Conservation (phyloP, 164 flowering plant species). For the Dillenia suffruticosa region DNA sequence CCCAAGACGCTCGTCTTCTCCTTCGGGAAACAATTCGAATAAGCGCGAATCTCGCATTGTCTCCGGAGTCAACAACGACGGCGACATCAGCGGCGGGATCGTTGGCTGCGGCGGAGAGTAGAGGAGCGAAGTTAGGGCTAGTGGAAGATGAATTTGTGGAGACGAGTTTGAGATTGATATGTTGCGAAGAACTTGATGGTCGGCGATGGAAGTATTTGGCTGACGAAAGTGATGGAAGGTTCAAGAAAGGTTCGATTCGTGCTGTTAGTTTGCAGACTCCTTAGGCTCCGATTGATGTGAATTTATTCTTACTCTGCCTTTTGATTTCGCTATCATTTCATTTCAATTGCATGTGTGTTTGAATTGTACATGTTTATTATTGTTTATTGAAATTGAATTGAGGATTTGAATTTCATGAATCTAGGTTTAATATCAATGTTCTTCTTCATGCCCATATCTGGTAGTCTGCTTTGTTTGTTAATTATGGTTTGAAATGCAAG, state of each 20-base stretch:
- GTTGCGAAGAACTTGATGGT: conserved; percentile 83
- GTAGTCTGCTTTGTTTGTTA: not conserved
- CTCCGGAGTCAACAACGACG: conserved; percentile 15
- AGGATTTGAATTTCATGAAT: no score
- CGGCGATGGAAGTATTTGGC: conserved; percentile 76
- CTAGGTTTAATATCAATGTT: no score
- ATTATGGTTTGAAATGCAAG: no score
- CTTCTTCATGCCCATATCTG: not conserved
- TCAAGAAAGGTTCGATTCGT: conserved; percentile 56
- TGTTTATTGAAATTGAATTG: no score
- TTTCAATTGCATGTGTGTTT: not conserved
- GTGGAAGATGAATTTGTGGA: conserved; percentile 41
- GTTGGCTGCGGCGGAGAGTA: conserved; percentile 6
- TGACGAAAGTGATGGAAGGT: conserved; percentile 28
- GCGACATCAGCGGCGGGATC: not conserved
- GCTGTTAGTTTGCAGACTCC: conserved; percentile 67
- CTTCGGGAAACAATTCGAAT: conserved; percentile 85
- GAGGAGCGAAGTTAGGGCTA: conserved; percentile 25
- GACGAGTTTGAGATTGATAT: conserved; percentile 68
- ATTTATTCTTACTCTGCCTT: conserved; percentile 3
- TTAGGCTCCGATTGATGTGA: conserved; percentile 64
- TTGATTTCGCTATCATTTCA: not conserved
- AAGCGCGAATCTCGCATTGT: conserved; percentile 75
- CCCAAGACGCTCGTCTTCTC: conserved; percentile 61
- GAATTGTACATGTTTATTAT: not conserved